Conservation (phyloP, 768 basidiomycete species). For the Pluteus cervinus region DNA sequence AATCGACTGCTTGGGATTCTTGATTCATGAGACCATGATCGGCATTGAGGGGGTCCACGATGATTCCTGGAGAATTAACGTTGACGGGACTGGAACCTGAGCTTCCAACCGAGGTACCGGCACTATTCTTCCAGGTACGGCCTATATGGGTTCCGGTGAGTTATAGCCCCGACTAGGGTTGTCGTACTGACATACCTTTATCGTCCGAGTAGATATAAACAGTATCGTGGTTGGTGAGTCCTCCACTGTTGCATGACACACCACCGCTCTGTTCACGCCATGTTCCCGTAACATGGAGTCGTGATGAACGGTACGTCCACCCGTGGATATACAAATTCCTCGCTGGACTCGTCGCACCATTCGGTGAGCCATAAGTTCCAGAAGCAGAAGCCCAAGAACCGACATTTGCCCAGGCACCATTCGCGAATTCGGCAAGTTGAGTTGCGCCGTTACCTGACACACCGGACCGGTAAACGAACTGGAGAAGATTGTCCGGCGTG, state of each 20-base stretch:
- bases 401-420: conserved; percentile 35
- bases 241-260: conserved; percentile 35
- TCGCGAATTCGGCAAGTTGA: conserved; percentile 39
- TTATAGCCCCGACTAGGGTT: neutral
- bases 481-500: conserved; percentile 38
- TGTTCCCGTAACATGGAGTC: conserved; percentile 38
- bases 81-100: conserved; percentile 35
- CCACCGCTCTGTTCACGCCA: conserved; percentile 40
- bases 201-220: conserved; percentile 41
- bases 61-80: conserved; percentile 37
- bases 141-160: conserved; percentile 17
- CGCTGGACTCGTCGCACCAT: conserved; percentile 31
- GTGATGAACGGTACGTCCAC: conserved; percentile 32
- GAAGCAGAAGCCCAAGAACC: conserved; percentile 41
- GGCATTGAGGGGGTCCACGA: conserved; percentile 37
- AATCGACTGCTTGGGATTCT: conserved; percentile 42
- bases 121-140: conserved; percentile 39
- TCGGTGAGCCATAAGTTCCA: conserved; percentile 37
- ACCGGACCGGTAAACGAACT: conserved; percentile 42
- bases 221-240: conserved; percentile 44
- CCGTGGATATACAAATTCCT: conserved; percentile 45
- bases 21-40: conserved; percentile 50
- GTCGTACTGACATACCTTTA: conserved; percentile 21
- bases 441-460: conserved; percentile 42
- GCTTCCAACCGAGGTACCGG: conserved; percentile 28